Conservation (phyloP, 768 basidiomycete species). For the Amanita rubescens region DNA sequence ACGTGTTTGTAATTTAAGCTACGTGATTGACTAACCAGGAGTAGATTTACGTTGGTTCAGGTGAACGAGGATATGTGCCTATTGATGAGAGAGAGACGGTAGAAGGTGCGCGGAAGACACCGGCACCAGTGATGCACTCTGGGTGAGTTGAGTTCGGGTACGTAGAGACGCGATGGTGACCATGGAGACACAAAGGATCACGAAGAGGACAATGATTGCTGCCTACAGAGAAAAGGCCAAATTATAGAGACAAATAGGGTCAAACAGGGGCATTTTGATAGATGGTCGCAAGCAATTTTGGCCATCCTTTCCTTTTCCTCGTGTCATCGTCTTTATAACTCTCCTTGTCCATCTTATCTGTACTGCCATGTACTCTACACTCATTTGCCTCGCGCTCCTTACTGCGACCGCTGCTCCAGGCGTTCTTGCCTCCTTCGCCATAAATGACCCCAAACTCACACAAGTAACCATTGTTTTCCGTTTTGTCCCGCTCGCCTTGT, state of each 20-base stretch:
- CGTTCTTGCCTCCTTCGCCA: constrained; percentile 46
- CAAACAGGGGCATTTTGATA: not conserved
- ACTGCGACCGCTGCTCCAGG: constrained; percentile 42
- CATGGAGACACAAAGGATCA: constrained; percentile 41
- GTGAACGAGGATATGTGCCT: constrained; percentile 68
- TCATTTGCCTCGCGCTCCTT: constrained; percentile 71
- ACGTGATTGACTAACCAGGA: constrained; percentile 7
- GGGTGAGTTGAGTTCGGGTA: constrained; percentile 45
- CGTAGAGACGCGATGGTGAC: constrained; percentile 1
- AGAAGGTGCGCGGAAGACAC: constrained; percentile 49
- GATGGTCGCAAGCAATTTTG: not conserved
- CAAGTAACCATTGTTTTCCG: constrained; percentile 39
- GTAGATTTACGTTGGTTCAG: constrained; percentile 73
- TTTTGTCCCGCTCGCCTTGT: constrained; percentile 3
- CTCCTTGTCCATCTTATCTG: constrained; percentile 22
- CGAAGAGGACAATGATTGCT: constrained; percentile 61
- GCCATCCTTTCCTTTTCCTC: constrained; percentile 16
- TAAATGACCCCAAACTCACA: constrained; percentile 42
- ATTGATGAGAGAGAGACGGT: constrained; percentile 51
- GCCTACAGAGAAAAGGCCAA: constrained; percentile 47
- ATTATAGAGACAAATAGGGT: constrained; percentile 23
- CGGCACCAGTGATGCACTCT: constrained; percentile 60
- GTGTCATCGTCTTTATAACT: constrained; percentile 20
- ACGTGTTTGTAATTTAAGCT: constrained; percentile 8
- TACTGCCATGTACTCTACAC: constrained; percentile 66